A percentile compares a stretch with the other conserved stretches of the same genome.
Evolutionary conservation across 805 yeast species (phyloP).

Genomic region (Candida tibetensis): DNA sequence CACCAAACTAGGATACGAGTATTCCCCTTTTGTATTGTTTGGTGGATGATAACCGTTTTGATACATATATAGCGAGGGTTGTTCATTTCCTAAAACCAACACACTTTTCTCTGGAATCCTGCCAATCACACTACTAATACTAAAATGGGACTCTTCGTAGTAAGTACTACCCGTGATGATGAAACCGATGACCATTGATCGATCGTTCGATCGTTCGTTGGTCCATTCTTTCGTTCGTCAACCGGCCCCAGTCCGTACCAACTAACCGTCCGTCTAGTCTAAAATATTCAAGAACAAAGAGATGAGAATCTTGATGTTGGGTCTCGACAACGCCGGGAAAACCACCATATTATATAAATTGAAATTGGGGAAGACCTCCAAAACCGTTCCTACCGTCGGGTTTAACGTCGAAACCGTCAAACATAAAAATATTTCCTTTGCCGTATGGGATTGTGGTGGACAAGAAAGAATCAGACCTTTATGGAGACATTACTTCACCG

Average conservation of each 20-base stretch:
- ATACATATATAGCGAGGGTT: background rate
- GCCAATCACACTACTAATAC: too few species aligned
- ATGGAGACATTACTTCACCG: slow-evolving; percentile 95
- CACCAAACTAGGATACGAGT: background rate
- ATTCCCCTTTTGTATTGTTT: background rate
- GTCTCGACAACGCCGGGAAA: slow-evolving; percentile 91
- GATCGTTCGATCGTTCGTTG: too few species aligned
- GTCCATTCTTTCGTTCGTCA: too few species aligned
- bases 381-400: slow-evolving; percentile 91
- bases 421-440: slow-evolving; percentile 76
- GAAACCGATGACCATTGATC: background rate
- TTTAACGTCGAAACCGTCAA: slow-evolving; percentile 88
- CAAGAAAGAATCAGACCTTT: slow-evolving; percentile 88
- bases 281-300: slow-evolving; percentile 73
- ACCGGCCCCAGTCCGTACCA: too few species aligned
- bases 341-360: slow-evolving; percentile 85
- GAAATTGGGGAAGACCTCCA: slow-evolving; percentile 67
- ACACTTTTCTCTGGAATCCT: too few species aligned
- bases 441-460: slow-evolving; percentile 96
- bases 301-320: slow-evolving; percentile 92
- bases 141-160: slow-evolving; percentile 20
- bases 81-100: too few species aligned
- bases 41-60: background rate
- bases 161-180: slow-evolving; percentile 11
- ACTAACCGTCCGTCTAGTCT: slow-evolving; percentile 21